Evolutionary conservation across 2,329 filamentous ascomycete genomes (phyloP), one percentile per base, ranked within the genome.

Genomic region (Chrysosphaeria jannelii): DNA sequence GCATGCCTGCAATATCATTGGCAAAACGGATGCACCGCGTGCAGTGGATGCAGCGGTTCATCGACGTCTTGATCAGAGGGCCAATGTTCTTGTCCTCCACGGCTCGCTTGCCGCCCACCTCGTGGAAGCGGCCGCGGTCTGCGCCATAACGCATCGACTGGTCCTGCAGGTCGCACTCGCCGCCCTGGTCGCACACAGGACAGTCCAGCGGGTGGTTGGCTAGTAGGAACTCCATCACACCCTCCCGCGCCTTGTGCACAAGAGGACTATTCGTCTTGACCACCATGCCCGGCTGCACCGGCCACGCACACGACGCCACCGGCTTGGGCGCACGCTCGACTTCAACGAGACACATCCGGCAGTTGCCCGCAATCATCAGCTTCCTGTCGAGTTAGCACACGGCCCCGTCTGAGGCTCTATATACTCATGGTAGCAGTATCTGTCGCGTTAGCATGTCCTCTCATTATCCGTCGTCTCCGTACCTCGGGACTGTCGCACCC

Each of bases 21-120:
- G 85, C 74, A 48, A 97, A 97, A 41, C 85, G 78, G 36, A 97
- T 65, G 49, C 85, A 97, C 39, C 85, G 67, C 32, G 85, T 97
- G 57, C 85, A 97, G 55, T 97, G 85, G 39, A 97, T 97, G 48
- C 85, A 97, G 44, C 85, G 64, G 58, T 97, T 97, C 85, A 97
- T 97, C 23, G 85, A 97, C 4, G 85, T 97, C 63, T 97, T 97
- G 51, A 97, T 74, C 35, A 97, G 48, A 25, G 85, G 85, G 17
- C 85, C 85, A 39, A 97, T 91, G 47, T 97, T 93, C 61, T 97
- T 97, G 49, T 97, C 85, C 52, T 97, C 85, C 19, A 91, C 79
- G 13, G 78, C 85, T 53, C 85, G 74, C 61, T 97, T 97, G 48
- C 85, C 85, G 26, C 62, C 67, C 39, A 88, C 50, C 48, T 97